Base-by-base conservation (phyloP, 176 grass and related monocot species). In the Eremochloa ophiuroides region DNA sequence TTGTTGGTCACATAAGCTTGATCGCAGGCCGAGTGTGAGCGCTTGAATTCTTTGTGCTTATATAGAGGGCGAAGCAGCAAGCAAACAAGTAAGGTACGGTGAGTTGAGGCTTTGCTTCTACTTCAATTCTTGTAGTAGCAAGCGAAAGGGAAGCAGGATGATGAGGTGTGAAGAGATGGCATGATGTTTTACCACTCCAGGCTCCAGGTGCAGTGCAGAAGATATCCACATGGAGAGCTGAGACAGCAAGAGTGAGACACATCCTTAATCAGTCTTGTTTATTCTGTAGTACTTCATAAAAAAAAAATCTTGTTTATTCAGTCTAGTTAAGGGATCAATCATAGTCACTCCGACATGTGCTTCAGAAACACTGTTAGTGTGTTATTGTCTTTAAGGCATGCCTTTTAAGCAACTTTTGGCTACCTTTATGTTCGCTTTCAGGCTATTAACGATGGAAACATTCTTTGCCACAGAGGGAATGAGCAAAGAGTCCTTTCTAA, bases 61-160 rank as follows among this genome's bases (percentile, higher is more conserved):
- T 87, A 92, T 87, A 80, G 69, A 83, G 56, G 89, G 72, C 1
- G 69, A 26, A 78, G 72, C 50, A 70, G 81, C 29, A 85, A 76
- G 71, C 71, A 66, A 84, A 55, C 65, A 83, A 77, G 34, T 35
- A 35, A 3, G 63, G 30, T 40, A 73, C 42, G 62, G 51, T n/a
- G 8, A 12, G 73, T 40, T 40, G 55, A 89, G 72, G 84, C 81
- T 89, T 95, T 83, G 90, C 89, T 95, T 91, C 77, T 74, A 84
- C 87, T 82, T 80, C 80, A 87, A 80, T 81, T 78, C 80, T 91
- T 53, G 84, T 87, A 31, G 69, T 76, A 84, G 78, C 63, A 72
- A 77, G 31, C 62, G 73, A 82, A 88, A 75, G 48, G 81, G 84
- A 23, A 81, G 81, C 89, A 88, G 75, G 87, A 95, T 95, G 85